Conservation (phyloP, 495 filamentous ascomycete species). For the Haplographium delicatum region DNA sequence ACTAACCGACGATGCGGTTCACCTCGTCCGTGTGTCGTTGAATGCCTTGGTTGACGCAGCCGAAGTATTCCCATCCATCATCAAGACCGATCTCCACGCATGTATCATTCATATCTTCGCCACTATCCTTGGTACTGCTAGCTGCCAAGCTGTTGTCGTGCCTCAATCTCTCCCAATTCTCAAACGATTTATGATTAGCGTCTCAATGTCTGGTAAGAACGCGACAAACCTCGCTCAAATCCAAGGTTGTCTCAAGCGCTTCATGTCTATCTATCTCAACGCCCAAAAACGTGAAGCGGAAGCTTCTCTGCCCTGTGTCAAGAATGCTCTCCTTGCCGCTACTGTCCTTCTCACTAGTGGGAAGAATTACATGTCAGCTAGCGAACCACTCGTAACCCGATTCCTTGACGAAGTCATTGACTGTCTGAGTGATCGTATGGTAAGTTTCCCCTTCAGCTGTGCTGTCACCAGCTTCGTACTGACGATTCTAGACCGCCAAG, state of each 20-base stretch:
- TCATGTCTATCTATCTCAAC: slow-evolving; percentile 72
- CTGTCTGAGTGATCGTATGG: slow-evolving; percentile 73
- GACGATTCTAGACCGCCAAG: slow-evolving; percentile 58
- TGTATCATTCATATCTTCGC: slow-evolving; percentile 96
- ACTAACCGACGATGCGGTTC: slow-evolving; percentile 74
- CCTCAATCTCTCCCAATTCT: slow-evolving; percentile 89
- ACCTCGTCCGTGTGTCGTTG: slow-evolving; percentile 73
- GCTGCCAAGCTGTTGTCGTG: slow-evolving; percentile 82
- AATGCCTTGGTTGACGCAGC: slow-evolving; percentile 89
- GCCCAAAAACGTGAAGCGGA: slow-evolving; percentile 80
- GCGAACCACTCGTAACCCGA: slow-evolving; percentile 61
- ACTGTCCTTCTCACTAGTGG: slow-evolving; percentile 86
- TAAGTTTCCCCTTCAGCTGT: slow-evolving; percentile 25
- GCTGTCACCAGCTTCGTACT: slow-evolving; percentile 4
- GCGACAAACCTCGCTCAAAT: slow-evolving; percentile 40
- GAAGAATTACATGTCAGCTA: slow-evolving; percentile 62
- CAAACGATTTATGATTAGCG: slow-evolving; percentile 77
- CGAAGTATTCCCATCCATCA: slow-evolving; percentile 91
- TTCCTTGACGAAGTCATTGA: slow-evolving; percentile 76
- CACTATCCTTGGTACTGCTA: slow-evolving; percentile 80
- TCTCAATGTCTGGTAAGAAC: slow-evolving; percentile 43
- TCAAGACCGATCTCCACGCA: slow-evolving; percentile 92
- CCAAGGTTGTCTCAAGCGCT: slow-evolving; percentile 69
- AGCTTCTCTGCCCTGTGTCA: slow-evolving; percentile 80
- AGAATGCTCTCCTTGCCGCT: slow-evolving; percentile 81